A percentile compares a stretch with the other conserved stretches of the same genome.
Evolutionary conservation across 176 grass and related monocot species (phyloP).

Genomic region (Zizania latifolia): DNA sequence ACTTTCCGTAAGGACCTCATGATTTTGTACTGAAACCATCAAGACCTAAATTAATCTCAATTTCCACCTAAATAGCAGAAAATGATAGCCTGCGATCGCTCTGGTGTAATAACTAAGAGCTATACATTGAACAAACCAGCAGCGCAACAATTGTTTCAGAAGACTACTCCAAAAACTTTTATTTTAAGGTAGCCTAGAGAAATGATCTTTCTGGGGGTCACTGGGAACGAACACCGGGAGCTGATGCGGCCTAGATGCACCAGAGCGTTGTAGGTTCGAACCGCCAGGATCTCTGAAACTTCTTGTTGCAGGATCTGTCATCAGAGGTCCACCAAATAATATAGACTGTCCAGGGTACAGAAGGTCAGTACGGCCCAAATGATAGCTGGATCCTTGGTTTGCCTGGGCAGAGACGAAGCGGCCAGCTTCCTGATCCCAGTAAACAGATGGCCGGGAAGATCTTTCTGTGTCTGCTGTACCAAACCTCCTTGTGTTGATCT

Average conservation of each 20-base stretch:
- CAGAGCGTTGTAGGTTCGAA: slow-evolving; percentile 44
- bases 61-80: neutral
- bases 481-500: slow-evolving; percentile 31
- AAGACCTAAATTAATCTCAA: slow-evolving; percentile 25
- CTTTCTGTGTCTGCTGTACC: slow-evolving; percentile 10
- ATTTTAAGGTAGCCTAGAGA: slow-evolving; percentile 52
- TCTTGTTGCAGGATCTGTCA: slow-evolving; percentile 43
- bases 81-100: slow-evolving; percentile 2
- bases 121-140: slow-evolving; percentile 24
- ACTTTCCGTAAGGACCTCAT: neutral
- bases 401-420: slow-evolving; percentile 61
- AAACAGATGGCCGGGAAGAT: slow-evolving; percentile 60
- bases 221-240: slow-evolving; percentile 72
- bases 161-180: neutral
- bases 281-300: slow-evolving; percentile 56
- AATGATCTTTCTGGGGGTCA: slow-evolving; percentile 52
- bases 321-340: slow-evolving; percentile 86
- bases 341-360: slow-evolving; percentile 77
- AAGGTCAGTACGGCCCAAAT: slow-evolving; percentile 33
- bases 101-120: slow-evolving; percentile 25
- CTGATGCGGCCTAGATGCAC: slow-evolving; percentile 48
- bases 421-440: slow-evolving; percentile 97
- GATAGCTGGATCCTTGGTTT: slow-evolving; percentile 46
- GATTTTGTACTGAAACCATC: neutral
- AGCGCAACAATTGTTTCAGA: slow-evolving; percentile 1